phyloP scores from a whole-genome alignment of 2,329 filamentous ascomycete species.

The Dactylellina cionopaga region DNA sequence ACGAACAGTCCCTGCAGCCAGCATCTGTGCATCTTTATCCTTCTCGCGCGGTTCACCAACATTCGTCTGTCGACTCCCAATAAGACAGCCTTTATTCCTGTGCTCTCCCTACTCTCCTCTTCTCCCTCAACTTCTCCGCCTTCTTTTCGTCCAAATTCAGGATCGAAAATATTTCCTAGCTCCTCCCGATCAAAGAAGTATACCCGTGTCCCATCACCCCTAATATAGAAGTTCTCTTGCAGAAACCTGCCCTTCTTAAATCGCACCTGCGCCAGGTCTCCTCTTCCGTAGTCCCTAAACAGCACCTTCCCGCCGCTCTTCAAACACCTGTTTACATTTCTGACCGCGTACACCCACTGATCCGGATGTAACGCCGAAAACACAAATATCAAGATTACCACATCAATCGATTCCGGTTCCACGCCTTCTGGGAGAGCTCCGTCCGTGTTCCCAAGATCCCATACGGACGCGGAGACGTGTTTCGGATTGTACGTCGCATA shows the following conservation, averaged over 20 bases:
- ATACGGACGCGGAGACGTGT: slow-evolving; percentile 67
- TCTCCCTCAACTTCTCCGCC: slow-evolving; percentile 28
- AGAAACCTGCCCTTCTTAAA: slow-evolving; percentile 96
- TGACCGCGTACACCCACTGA: slow-evolving; percentile 84
- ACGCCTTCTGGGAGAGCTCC: slow-evolving; percentile 76
- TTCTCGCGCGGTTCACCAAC: slow-evolving; percentile 87
- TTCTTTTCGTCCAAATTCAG: slow-evolving; percentile 28
- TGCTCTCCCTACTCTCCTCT: slow-evolving; percentile 24
- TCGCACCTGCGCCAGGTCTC: slow-evolving; percentile 92
- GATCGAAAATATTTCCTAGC: slow-evolving; percentile 71
- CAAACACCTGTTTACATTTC: slow-evolving; percentile 81
- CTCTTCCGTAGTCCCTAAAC: slow-evolving; percentile 95
- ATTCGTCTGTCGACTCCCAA: slow-evolving; percentile 87
- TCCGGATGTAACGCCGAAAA: slow-evolving; percentile 87
- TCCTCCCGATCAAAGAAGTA: slow-evolving; percentile 96
- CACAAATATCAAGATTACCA: slow-evolving; percentile 95
- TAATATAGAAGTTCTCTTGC: slow-evolving; percentile 96
- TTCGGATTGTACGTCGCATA: slow-evolving; percentile 71
- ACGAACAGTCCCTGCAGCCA: slow-evolving; percentile 89
- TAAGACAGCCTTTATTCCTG: slow-evolving; percentile 65
- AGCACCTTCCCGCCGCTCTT: slow-evolving; percentile 93
- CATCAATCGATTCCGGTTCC: slow-evolving; percentile 81
- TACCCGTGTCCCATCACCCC: slow-evolving; percentile 93
- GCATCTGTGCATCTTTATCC: slow-evolving; percentile 98
- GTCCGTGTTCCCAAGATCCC: slow-evolving; percentile 73